Evolutionary conservation across 169 alveolate genomes (phyloP).

Genomic region (Plasmodium inui): DNA sequence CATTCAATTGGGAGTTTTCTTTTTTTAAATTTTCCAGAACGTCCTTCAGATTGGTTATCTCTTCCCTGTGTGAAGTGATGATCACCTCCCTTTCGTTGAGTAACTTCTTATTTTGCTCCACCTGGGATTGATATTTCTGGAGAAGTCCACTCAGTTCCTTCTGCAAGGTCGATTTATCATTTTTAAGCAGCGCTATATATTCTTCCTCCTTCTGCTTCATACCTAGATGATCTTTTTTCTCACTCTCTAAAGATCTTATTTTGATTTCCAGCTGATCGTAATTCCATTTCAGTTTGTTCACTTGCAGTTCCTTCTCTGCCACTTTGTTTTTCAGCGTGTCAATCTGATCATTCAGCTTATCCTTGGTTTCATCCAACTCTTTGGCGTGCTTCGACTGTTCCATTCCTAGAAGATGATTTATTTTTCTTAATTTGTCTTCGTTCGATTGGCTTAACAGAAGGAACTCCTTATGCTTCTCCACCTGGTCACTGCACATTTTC

Average conservation of each 20-base stretch:
- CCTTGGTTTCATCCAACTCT: constrained; percentile 20
- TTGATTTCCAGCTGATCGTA: neutral
- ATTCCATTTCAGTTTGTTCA: constrained; percentile 2
- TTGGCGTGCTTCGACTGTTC: constrained; percentile 48
- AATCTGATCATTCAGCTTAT: neutral
- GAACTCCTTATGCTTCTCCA: constrained; percentile 67
- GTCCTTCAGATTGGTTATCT: constrained; percentile 19
- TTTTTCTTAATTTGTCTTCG: constrained; percentile 35
- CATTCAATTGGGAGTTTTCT: constrained; percentile 37
- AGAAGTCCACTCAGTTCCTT: neutral
- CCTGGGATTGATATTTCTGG: constrained; percentile 7
- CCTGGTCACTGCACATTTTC: constrained; percentile 30
- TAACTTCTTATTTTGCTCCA: constrained; percentile 23
- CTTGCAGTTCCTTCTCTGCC: constrained; percentile 17
- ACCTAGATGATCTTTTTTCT: constrained; percentile 2
- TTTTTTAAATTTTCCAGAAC: constrained; percentile 17
- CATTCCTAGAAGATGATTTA: neutral
- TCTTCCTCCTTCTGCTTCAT: constrained; percentile 54
- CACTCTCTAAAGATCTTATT: neutral
- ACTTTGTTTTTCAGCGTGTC: neutral
- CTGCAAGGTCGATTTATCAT: constrained; percentile 29
- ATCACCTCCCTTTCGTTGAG: constrained; percentile 10
- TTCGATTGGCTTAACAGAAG: constrained; percentile 5
- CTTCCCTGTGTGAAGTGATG: constrained; percentile 7
- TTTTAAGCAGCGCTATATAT: neutral